Base-by-base conservation (phyloP, 129 eudicot species). In the Escallonia rubra region DNA sequence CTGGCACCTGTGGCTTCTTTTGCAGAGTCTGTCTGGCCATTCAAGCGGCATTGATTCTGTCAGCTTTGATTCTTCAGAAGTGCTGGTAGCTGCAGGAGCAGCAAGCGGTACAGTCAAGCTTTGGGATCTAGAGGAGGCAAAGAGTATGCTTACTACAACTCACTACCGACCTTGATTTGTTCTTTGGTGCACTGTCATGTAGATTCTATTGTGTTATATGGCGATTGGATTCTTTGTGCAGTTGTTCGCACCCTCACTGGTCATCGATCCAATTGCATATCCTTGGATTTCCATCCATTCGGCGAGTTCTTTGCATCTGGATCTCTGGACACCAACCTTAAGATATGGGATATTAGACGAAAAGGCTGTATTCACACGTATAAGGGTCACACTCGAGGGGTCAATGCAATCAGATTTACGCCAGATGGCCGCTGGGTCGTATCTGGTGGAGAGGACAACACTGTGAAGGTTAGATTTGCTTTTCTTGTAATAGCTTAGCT, bases 401-500 rank as follows among this genome's bases (percentile, higher is more conserved):
- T 93, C 70, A 93, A 89, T 81, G 87, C 88, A 1, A 86, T 93
- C 71, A 84, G 98, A 74, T 93, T 93, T 68, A 93, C 98, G 23
- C 98, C 98, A n/a, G 98, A 93, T 82, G 98, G 98, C n/a, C 96
- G 98, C 40, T 93, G 98, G 98, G 95, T 93, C 11, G 98, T 93
- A 12, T 93, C 98, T 69, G 98, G 98, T 58, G 96, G 98, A 69
- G 96, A 93, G 77, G 98, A 93, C 84, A 89, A 89, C 74, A 89
- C 87, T 52, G 98, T 93, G 67, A 93, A 93, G 96, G 98, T 89
- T 41, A 23, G 63, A 68, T 16, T 51, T 57, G 6, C 55, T 43
- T 64, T 65, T 64, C 48, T 70, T 74, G 43, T 40, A 23, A 23
- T 23, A 23, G 34, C 34, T 23, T 23, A 23, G 34, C 34, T 23